Base-by-base conservation (phyloP, 352 stramenopile species). In the Globisporangium barbulae region DNA sequence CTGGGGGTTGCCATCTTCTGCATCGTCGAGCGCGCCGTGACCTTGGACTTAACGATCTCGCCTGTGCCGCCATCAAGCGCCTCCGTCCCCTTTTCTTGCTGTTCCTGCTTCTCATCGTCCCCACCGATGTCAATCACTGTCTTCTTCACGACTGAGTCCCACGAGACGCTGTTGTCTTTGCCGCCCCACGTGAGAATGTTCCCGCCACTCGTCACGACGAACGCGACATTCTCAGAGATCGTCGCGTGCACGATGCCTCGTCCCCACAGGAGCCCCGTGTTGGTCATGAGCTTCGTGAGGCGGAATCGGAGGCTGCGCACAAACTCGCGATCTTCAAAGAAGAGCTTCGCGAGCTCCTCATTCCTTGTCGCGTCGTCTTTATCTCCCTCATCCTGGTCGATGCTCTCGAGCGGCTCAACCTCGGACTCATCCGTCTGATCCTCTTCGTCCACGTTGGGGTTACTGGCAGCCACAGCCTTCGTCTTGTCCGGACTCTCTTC, bases 131-230 rank as follows among this genome's bases (percentile, higher is more conserved):
- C 35, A 21, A 61, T 48, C 22, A 19, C 35, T 2, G 30, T 12
- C 33, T 56, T 57, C 33, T 53, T 83, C 67, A 19, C 53, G 63
- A 64, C 82, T 73, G 49, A 45, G 48, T 82, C 56, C 78, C 78
- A 89, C 13, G 69, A 50, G 15, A 28, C 35, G 25, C 54, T 72
- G 33, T 70, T 85, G 52, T 79, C 68, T 53, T 82, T 87, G 21
- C 90, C 89, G 41, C 94, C 94, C 93, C 94, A 98, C 30, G 80
- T 87, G 60, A 94, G 96, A n/a, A 98, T 76, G 49, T 81, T 81
- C 0, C 91, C 89, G 0, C 75, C 74, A 48, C 88, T 79, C 17
- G 90, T 96, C 19, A 97, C 77, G 0, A 79, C 89, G 54, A 97
- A 91, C 25, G 94, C 91, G 28, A 96, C 73, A 50, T 87, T 97